Conservation (phyloP, 768 basidiomycete species). For the Kwoniella pini region DNA sequence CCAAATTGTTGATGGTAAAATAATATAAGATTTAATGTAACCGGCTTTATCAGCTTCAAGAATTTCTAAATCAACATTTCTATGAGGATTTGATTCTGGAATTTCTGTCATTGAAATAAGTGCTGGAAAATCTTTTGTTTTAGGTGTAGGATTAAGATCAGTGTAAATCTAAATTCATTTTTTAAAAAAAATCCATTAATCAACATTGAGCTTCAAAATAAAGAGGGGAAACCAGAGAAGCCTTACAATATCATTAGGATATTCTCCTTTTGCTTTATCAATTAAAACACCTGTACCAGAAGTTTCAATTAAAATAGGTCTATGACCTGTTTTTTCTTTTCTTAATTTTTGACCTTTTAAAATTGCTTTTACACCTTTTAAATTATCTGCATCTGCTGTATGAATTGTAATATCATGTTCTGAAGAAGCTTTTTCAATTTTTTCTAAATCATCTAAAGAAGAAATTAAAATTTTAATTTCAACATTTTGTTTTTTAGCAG, state of each 20-base stretch:
- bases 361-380: conserved; percentile 40
- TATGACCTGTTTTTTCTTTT: conserved; percentile 49
- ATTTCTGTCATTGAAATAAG: conserved; percentile 43
- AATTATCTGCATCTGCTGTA: conserved; percentile 48
- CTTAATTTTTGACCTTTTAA: conserved; percentile 45
- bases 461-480: conserved; percentile 38
- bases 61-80: conserved; percentile 50
- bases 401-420: conserved; percentile 46
- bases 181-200: too few species aligned
- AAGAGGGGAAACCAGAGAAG: neutral
- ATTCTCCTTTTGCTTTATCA: conserved; percentile 44
- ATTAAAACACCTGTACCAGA: conserved; percentile 47
- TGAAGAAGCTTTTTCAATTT: conserved; percentile 34
- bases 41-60: conserved; percentile 44
- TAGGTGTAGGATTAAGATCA: conserved; percentile 47
- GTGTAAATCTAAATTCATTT: conserved; percentile 44
- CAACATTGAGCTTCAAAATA: neutral
- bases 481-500: conserved; percentile 20
- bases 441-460: conserved; percentile 42
- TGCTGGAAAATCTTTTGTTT: conserved; percentile 31
- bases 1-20: conserved; percentile 54
- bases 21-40: conserved; percentile 46
- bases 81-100: conserved; percentile 42
- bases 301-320: conserved; percentile 50
- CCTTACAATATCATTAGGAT: conserved; percentile 42